Conservation (phyloP, 2,329 filamentous ascomycete species). For the Pestalotiopsis sp. region DNA sequence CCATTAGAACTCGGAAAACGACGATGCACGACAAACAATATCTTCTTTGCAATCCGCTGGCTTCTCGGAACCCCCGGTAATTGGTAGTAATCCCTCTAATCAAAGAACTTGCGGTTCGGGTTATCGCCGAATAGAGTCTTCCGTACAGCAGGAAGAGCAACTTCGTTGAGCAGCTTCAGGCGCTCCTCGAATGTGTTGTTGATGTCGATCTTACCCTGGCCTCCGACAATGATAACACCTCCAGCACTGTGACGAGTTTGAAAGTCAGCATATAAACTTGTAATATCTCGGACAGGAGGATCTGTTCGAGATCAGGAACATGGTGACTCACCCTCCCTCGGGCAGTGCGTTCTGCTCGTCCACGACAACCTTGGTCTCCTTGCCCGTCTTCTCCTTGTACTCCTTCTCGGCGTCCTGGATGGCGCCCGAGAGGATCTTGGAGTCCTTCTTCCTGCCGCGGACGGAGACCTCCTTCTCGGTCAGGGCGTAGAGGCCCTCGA, state of each 20-base stretch:
- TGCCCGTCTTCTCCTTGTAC: slow-evolving; percentile 78
- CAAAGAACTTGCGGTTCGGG: slow-evolving; percentile 91
- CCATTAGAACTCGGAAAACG: not conserved
- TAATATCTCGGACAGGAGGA: not conserved
- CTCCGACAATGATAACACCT: slow-evolving; percentile 79
- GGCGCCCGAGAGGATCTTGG: slow-evolving; percentile 75
- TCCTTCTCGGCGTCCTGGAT: slow-evolving; percentile 76
- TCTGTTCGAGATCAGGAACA: not conserved
- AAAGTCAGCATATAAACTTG: slow-evolving; percentile 1
- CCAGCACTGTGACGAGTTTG: slow-evolving; percentile 64
- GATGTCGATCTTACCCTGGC: slow-evolving; percentile 92
- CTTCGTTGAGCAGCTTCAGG: slow-evolving; percentile 80
- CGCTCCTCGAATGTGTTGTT: slow-evolving; percentile 98
- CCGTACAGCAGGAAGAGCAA: slow-evolving; percentile 82
- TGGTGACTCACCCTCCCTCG: slow-evolving; percentile 74
- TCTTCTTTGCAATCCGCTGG: not conserved
- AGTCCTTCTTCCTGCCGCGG: slow-evolving; percentile 79
- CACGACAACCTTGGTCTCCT: slow-evolving; percentile 70
- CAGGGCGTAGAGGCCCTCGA: slow-evolving; percentile 89
- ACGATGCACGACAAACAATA: slow-evolving; percentile 6
- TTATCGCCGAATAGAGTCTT: slow-evolving; percentile 92
- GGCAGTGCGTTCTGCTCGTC: slow-evolving; percentile 81
- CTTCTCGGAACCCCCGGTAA: not conserved
- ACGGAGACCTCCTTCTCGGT: slow-evolving; percentile 78
- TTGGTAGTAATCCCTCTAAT: slow-evolving; percentile 54